Conservation (phyloP, 345 rosid species). For the Bruguiera sexangula region DNA sequence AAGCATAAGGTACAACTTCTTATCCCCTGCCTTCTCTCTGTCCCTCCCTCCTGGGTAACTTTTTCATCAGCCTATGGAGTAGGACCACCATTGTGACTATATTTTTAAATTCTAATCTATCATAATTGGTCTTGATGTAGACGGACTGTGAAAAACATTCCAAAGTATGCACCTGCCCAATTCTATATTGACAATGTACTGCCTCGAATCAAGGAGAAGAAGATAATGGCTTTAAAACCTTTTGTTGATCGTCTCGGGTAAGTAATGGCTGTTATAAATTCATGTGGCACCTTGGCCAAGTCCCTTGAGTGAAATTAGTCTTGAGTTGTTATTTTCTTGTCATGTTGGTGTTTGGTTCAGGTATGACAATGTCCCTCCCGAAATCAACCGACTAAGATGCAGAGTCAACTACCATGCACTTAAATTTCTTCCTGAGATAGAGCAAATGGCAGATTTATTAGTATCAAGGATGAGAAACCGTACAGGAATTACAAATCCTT, state of each 20-base stretch:
- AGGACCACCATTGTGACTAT: no score
- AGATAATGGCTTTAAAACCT: conserved; percentile 97
- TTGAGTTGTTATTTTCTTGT: conserved; percentile 5
- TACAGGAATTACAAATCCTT: conserved; percentile 79
- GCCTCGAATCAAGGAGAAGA: conserved; percentile 97
- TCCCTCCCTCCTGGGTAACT: background rate
- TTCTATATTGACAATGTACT: conserved; percentile 98
- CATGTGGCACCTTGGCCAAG: conserved; percentile 2
- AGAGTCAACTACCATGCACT: conserved; percentile 99
- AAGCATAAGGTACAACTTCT: conserved; percentile 70
- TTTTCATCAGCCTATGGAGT: background rate
- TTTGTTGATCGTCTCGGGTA: conserved; percentile 99
- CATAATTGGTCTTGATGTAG: conserved; percentile 35
- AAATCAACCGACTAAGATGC: conserved; percentile 96
- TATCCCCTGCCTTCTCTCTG: background rate
- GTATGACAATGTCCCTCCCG: conserved; percentile 96
- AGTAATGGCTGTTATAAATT: conserved; percentile 23
- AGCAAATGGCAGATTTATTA: conserved; percentile 82
- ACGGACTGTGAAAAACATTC: conserved; percentile 97
- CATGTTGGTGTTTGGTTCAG: conserved; percentile 38
- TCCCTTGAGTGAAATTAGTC: conserved; percentile 4
- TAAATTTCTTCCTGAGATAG: conserved; percentile 89
- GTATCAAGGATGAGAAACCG: conserved; percentile 96
- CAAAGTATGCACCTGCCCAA: conserved; percentile 96
- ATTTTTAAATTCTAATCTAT: conserved; percentile 8